These are phyloP conservation scores for Eutrema yunnanense DNA, from an alignment of 345 rosid genomes.

Conservation along the genomic window DNA sequence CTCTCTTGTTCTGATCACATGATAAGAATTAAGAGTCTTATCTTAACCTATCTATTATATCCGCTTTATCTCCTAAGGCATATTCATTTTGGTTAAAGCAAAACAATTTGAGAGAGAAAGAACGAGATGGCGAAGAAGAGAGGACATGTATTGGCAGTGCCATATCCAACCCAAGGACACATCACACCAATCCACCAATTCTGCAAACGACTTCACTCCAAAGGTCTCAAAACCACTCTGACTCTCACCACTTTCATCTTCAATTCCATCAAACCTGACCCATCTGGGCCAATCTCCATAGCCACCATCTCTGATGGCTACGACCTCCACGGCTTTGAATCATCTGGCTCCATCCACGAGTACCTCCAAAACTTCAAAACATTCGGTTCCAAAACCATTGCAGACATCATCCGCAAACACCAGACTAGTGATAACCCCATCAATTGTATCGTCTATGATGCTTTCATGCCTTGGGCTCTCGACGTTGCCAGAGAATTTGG, in stretches of 20 bases:
- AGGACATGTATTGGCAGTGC: slow-evolving; percentile 30
- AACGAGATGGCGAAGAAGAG: slow-evolving; percentile 16
- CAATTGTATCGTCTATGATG: slow-evolving; percentile 53
- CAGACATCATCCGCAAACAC: slow-evolving; percentile 39
- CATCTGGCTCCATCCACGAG: slow-evolving; percentile 4
- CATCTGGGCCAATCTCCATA: slow-evolving; percentile 8
- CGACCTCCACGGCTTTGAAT: slow-evolving; percentile 11
- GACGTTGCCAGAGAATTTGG: slow-evolving; percentile 51
- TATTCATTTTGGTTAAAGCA: background rate
- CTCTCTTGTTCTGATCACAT: background rate
- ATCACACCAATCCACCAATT: slow-evolving; percentile 49
- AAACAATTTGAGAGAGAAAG: background rate
- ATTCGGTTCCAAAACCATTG: slow-evolving; percentile 42
- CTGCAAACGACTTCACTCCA: slow-evolving; percentile 44
- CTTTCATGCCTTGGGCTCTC: slow-evolving; percentile 58
- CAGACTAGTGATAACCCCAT: slow-evolving; percentile 31
- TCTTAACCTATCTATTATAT: background rate
- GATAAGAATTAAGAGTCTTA: background rate
- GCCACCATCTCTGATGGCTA: slow-evolving; percentile 9
- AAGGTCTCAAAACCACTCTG: slow-evolving; percentile 43
- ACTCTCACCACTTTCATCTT: slow-evolving; percentile 27
- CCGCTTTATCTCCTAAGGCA: background rate
- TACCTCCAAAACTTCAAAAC: slow-evolving; percentile 35
- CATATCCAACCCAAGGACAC: slow-evolving; percentile 46
- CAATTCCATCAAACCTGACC: slow-evolving; percentile 30